Evolutionary conservation across 306 rosid species (phyloP), one percentile per base, ranked within the genome.

Genomic region (Quercus dentata): DNA sequence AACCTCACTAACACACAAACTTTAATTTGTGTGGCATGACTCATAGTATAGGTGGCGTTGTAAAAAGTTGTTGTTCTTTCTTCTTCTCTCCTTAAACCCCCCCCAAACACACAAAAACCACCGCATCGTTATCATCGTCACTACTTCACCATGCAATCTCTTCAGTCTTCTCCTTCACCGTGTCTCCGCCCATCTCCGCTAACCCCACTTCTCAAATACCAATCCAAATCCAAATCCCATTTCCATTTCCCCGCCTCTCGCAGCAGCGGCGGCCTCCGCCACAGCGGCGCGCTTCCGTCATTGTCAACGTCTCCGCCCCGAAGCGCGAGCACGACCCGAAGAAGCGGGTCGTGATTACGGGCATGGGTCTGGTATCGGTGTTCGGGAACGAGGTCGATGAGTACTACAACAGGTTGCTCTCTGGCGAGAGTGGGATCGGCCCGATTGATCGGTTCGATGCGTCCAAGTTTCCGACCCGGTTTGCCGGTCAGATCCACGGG

Each of bases 261-360:
- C 11, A 1, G 46, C 9, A 1, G 44, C 44, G 0, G 9, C 44
- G 10, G 46, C 44, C 44, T 7, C 44, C 10, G 46, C 46, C 10
- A 11, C 46, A 41, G 11, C 11, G 46, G 28, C 38, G 28, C 38
- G 11, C 81, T 6, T 85, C 92, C 28, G 75, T 86, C 86, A 30
- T 86, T 28, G 69, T 44, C 5, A 73, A 82, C 9, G 78, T 83
- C 11, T 81, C 97, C 2, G 88, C 97, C 1, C 99, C 98, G 0
- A 89, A 89, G 77, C 85, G 97, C 28, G 90, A 96, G 87, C 91
- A 82, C 85, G 96, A 93, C 73, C 99, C 99, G 1, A 96, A 91
- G 91, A 93, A 96, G 87, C 92, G 99, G 31, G 94, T 96, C 2
- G 99, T 96, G 46, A 86, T 96, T 21, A 96, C 99, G 6, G 98